Base-by-base conservation (phyloP, 2,329 filamentous ascomycete species). In the Ceratocystis eucalypticola region DNA sequence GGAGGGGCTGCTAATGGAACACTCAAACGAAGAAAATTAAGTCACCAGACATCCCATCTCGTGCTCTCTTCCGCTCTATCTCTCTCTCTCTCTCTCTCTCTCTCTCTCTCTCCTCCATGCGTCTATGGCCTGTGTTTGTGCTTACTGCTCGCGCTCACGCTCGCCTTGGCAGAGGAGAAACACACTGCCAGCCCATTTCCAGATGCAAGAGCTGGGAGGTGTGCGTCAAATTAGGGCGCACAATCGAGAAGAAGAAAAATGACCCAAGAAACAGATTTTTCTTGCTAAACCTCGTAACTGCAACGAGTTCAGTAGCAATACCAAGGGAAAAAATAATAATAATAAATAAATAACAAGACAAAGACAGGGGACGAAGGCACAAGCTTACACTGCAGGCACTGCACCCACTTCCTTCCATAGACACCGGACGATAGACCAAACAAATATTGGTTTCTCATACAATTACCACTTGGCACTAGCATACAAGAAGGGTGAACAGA, bases 361-460 rank as follows among this genome's bases (percentile, higher is more conserved):
- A n/a, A 20, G 5, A 22, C 17, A 48, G 20, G 20, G 46, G 10
- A 41, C 10, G 37, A 41, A 41, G 37, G 3, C 17, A 50, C 48
- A 50, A 10, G n/a, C 28, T 17, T 28, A 57, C 22, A 30, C 28
- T 0, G 28, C 55, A 59, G 55, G 17, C 55, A 8, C 48, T 53
- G 20, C 53, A 17, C 25, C 33, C 28, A 28, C 30, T 25, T 15
- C 25, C 50, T 55, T 7, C 28, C 28, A 20, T 25, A 20, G 22
- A 59, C 12, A 59, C 55, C 30, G 37, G 28, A 59, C 30, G 15
- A 59, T 37, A 20, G 55, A n/a, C 55, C 17, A 59, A 8, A 30
- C 55, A 33, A 59, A 59, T 59, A 59, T 59, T 59, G 55, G 12
- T 4, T 59, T 59, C 55, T 59, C 55, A 59, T 59, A 59, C 55